These are phyloP conservation scores for Alternaria burnsii DNA, from an alignment of 2,329 filamentous ascomycete species.

Conservation along the genomic window DNA sequence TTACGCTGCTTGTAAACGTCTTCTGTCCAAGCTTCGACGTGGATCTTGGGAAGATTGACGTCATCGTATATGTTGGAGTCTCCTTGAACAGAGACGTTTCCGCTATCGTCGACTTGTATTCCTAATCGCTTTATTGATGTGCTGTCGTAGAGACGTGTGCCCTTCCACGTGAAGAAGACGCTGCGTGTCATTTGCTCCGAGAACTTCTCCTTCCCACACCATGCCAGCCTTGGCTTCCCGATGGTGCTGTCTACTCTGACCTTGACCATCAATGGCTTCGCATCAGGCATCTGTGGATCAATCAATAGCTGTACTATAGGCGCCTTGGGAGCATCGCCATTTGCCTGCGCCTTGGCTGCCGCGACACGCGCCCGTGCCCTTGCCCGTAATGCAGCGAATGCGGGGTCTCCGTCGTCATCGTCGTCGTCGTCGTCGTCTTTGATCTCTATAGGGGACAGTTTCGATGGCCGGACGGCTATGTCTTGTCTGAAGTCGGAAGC, in stretches of 20 bases:
- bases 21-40: conserved; percentile 79
- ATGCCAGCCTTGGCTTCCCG: conserved; percentile 71
- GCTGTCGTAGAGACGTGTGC: conserved; percentile 75
- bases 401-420: conserved; percentile 23
- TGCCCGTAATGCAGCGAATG: conserved; percentile 39
- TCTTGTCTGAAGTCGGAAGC: conserved; percentile 4
- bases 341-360: conserved; percentile 22
- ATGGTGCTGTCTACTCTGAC: conserved; percentile 74
- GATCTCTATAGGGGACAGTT: conserved; percentile 12
- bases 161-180: conserved; percentile 82
- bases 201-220: conserved; percentile 71
- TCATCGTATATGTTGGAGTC: conserved; percentile 63
- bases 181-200: conserved; percentile 58
- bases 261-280: conserved; percentile 68
- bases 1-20: conserved; percentile 66
- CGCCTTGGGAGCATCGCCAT: conserved; percentile 17
- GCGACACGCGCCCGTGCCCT: conserved; percentile 37
- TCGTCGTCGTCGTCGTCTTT: conserved; percentile 34
- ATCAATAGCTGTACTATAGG: conserved; percentile 70
- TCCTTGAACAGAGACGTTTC: conserved; percentile 49
- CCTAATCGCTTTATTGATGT: conserved; percentile 63
- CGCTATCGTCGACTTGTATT: conserved; percentile 59
- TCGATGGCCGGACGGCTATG: conserved; percentile 16
- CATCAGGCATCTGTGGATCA: conserved; percentile 69
- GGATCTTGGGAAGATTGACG: conserved; percentile 63